Evolutionary conservation across 495 filamentous ascomycete genomes (phyloP), one percentile per base, ranked within the genome.

Genomic region (Hyaloscypha variabilis): DNA sequence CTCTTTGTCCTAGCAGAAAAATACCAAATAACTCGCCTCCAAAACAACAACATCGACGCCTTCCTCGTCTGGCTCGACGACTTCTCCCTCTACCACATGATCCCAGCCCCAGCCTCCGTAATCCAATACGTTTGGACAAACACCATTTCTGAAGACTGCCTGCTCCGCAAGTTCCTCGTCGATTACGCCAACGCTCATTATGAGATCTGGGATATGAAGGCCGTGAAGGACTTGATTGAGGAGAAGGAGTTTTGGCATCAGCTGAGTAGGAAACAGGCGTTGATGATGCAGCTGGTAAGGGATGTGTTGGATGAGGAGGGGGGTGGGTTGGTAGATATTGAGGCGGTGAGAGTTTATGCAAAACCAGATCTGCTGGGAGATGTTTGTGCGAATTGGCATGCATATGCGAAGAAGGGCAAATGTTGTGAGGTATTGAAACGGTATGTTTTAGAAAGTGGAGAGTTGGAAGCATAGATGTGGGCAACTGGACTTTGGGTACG

Each of bases 11-110:
- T 54, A 6, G 51, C 51, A 6, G 51, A 54, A 8, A 54, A 54
- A 54, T 54, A 54, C 8, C 23, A 29, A 54, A 54, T 54, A 11
- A 10, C 10, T 3, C 51, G 6, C 6, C 51, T 54, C 5, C 51
- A 54, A 54, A 54, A 54, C 51, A 17, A 29, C 51, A 29, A 25
- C 23, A 25, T 54, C 24, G 51, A 54, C 26, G 51, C 51, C 23
- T n/a, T 54, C 23, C 0, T 25, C 51, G 3, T 25, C 51, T 54
- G 51, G 51, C 1, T 25, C 6, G 26, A 54, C 26, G 51, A 54
- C 8, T 54, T 54, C 51, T 13, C 8, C 19, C 51, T 54, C 51
- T 8, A 23, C 11, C 26, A 13, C 26, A 11, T 11, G 21, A n/a
- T 54, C 51, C 51, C 51, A 8, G 51, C 26, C 51, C 51, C 51